phyloP scores from a whole-genome alignment of 768 basidiomycete genomes.

The Boletus huronensis region DNA sequence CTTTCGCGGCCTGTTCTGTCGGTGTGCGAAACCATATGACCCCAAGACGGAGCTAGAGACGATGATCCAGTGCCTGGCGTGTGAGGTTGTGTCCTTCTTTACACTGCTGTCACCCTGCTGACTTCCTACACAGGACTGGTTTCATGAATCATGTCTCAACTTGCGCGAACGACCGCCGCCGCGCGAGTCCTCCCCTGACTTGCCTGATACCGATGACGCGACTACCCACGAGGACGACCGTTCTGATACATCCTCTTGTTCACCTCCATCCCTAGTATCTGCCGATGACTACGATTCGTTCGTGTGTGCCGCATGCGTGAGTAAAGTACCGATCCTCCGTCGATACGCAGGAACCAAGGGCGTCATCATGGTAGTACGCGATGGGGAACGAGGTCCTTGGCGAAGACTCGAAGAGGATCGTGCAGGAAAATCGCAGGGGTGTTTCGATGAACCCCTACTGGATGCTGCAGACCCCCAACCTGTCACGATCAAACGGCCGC shows the following conservation, averaged over 20 bases:
- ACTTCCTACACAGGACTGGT: slow-evolving; percentile 66
- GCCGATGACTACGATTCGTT: slow-evolving; percentile 73
- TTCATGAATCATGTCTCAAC: slow-evolving; percentile 85
- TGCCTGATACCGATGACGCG: background rate
- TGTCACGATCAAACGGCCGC: slow-evolving; percentile 42
- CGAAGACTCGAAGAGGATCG: slow-evolving; percentile 39
- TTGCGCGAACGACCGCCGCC: slow-evolving; percentile 62
- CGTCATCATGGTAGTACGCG: slow-evolving; percentile 62
- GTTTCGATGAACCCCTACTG: slow-evolving; percentile 13
- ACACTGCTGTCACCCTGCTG: background rate
- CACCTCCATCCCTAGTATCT: slow-evolving; percentile 66
- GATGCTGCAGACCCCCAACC: slow-evolving; percentile 27
- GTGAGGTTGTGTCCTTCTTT: slow-evolving; percentile 54
- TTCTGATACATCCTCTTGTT: slow-evolving; percentile 60
- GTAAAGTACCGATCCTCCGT: slow-evolving; percentile 46
- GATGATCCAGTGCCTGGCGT: slow-evolving; percentile 85
- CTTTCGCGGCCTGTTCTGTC: slow-evolving; percentile 67
- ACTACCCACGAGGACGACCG: slow-evolving; percentile 41
- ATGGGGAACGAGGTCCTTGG: slow-evolving; percentile 48
- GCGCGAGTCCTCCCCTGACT: slow-evolving; percentile 38
- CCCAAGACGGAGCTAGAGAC: slow-evolving; percentile 71
- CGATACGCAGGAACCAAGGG: slow-evolving; percentile 69
- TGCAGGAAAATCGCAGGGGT: background rate
- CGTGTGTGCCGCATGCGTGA: slow-evolving; percentile 70
- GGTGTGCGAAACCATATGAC: slow-evolving; percentile 71